These are phyloP conservation scores for Coemansia sp. DNA, from an alignment of 192 early-diverging fungal genomes.

Conservation along the genomic window DNA sequence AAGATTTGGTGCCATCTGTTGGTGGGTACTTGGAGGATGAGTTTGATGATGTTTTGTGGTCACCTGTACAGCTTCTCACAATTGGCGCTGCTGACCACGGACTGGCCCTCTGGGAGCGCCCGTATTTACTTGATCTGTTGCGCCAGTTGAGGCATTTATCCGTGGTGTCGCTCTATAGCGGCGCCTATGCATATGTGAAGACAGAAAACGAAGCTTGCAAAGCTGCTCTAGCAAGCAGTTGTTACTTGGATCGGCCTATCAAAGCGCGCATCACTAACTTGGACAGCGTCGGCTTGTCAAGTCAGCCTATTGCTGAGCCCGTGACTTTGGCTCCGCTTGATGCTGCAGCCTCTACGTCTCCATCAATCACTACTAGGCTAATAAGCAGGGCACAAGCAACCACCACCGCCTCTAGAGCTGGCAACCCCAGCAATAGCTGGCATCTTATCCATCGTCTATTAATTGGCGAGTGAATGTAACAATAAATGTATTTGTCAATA, in stretches of 20 bases:
- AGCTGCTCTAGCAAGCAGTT: not conserved
- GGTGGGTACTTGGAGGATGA: not conserved
- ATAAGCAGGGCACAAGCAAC: not conserved
- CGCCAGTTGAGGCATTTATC: not conserved
- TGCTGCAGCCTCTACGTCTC: constrained; percentile 1
- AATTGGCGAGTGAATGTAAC: constrained; percentile 11
- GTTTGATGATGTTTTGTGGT: not conserved
- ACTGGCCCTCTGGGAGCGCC: constrained; percentile 12
- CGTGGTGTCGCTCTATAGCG: constrained; percentile 19
- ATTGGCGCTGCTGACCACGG: constrained; percentile 14
- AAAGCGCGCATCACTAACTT: constrained; percentile 17
- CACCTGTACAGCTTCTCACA: not conserved
- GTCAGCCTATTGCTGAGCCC: not conserved
- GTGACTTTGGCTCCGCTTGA: not conserved
- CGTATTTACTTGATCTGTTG: constrained; percentile 1
- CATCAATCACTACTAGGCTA: not conserved
- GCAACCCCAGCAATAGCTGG: constrained; percentile 10
- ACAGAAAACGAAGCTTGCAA: not conserved
- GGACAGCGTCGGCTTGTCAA: constrained; percentile 13
- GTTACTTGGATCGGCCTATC: not conserved
- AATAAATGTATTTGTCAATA: not conserved
- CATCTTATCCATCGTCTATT: constrained; percentile 14
- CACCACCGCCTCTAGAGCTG: not conserved
- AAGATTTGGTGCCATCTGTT: not conserved
- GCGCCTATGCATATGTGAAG: constrained; percentile 30